Percentiles rank a stretch among this genome's conserved stretches.
Conservation (phyloP, 345 rosid genomes). For the Populus euphratica region DNA sequence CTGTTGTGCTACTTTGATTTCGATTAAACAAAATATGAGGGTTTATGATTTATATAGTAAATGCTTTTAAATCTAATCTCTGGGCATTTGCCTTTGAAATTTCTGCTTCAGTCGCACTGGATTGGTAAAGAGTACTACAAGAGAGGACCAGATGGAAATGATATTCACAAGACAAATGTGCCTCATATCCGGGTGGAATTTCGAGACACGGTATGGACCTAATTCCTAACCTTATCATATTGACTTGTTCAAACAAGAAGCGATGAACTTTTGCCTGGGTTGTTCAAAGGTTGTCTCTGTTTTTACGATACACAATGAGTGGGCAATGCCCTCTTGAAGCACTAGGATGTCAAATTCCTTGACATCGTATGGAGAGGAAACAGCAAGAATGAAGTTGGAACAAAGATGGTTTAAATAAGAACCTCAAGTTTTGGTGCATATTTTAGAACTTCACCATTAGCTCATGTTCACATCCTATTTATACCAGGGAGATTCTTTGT, state of each 20-base stretch:
- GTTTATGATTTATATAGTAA: neutral
- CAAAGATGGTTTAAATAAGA: too few relatives aligned
- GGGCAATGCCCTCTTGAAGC: neutral
- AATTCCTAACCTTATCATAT: neutral
- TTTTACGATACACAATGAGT: neutral
- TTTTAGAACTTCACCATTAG: too few relatives aligned
- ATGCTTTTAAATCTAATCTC: neutral
- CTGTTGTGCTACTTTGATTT: neutral
- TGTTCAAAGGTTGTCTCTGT: neutral
- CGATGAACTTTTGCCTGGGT: neutral
- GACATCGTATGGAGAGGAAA: too few relatives aligned
- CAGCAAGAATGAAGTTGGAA: too few relatives aligned
- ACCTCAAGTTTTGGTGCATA: too few relatives aligned
- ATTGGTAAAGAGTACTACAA: slow-evolving; percentile 86
- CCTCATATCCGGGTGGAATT: slow-evolving; percentile 96
- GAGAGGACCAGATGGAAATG: slow-evolving; percentile 94
- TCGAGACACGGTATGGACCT: slow-evolving; percentile 64
- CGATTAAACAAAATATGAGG: neutral
- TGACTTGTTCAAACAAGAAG: slow-evolving; percentile 1
- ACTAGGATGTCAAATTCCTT: neutral
- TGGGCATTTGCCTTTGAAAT: neutral
- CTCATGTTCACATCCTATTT: too few relatives aligned
- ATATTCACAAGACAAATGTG: slow-evolving; percentile 86
- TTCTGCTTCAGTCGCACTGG: slow-evolving; percentile 79
- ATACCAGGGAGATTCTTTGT: too few relatives aligned